Percentiles rank a stretch among this genome's conserved stretches.
Evolutionary conservation across 495 filamentous ascomycete species (phyloP).

Genomic region (Aspergillus cavernicola): DNA sequence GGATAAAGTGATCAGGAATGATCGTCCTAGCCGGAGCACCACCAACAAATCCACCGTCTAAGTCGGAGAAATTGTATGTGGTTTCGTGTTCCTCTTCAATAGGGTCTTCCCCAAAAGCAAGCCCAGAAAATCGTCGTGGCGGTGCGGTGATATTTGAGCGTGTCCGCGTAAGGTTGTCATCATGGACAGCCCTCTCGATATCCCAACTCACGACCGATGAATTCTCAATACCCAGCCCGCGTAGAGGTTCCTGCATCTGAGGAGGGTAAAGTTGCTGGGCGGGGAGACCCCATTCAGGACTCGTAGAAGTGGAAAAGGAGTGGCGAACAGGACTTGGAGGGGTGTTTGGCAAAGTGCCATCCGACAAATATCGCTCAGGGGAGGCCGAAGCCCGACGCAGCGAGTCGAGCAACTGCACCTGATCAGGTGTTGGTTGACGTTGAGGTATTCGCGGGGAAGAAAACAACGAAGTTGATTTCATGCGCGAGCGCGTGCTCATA

Average conservation of each 20-base stretch:
- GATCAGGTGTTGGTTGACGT: constrained; percentile 42
- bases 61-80: background rate
- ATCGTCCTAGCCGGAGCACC: constrained; percentile 25
- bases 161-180: constrained; percentile 38
- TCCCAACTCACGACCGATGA: constrained; percentile 35
- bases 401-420: constrained; percentile 35
- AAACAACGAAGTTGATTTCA: constrained; percentile 7
- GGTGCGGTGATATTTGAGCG: constrained; percentile 35
- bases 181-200: constrained; percentile 43
- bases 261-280: no score
- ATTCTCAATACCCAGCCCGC: constrained; percentile 17
- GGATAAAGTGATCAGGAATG: constrained; percentile 17
- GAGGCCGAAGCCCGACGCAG: constrained; percentile 23
- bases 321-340: constrained; percentile 37
- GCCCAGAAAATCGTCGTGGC: constrained; percentile 40
- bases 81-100: constrained; percentile 34
- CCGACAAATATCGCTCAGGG: no score
- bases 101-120: constrained; percentile 27
- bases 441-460: constrained; percentile 22
- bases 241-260: constrained; percentile 25
- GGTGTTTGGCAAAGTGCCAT: constrained; percentile 17
- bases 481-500: constrained; percentile 10
- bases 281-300: no score
- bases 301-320: constrained; percentile 34
- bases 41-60: background rate